phyloP scores from a whole-genome alignment of 2,329 filamentous ascomycete genomes.

The Botrytis medusae region DNA sequence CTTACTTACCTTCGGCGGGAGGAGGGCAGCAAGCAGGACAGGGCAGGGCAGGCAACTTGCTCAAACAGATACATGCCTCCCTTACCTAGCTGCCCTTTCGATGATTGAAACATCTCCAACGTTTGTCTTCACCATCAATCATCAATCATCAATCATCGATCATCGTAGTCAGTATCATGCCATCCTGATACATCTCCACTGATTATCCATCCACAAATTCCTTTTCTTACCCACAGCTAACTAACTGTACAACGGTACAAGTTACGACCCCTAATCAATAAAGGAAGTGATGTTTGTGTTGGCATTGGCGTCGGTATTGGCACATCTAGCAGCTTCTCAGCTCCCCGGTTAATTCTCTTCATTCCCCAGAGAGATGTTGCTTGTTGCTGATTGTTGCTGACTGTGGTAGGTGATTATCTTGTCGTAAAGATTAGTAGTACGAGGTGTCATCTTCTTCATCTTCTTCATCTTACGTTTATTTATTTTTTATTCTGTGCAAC shows the following conservation, averaged over 20 bases:
- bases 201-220: neutral
- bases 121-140: neutral
- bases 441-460: neutral
- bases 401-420: neutral
- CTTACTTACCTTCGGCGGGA: neutral
- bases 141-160: neutral
- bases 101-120: conserved; percentile 2
- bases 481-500: neutral
- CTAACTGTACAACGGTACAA: neutral
- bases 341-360: neutral
- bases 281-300: neutral
- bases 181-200: conserved; percentile 2
- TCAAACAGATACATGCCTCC: neutral
- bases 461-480: neutral
- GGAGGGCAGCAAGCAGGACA: too few relatives aligned
- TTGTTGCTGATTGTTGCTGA: neutral
- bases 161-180: neutral
- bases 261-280: neutral
- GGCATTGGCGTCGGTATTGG: neutral
- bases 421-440: neutral
- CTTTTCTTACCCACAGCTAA: neutral
- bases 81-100: neutral
- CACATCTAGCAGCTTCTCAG: neutral
- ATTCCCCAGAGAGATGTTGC: neutral
- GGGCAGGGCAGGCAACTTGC: neutral